Evolutionary conservation across 75 land plant genomes (phyloP), one percentile per base, ranked within the genome.

Genomic region (Pinus tabuliformis): DNA sequence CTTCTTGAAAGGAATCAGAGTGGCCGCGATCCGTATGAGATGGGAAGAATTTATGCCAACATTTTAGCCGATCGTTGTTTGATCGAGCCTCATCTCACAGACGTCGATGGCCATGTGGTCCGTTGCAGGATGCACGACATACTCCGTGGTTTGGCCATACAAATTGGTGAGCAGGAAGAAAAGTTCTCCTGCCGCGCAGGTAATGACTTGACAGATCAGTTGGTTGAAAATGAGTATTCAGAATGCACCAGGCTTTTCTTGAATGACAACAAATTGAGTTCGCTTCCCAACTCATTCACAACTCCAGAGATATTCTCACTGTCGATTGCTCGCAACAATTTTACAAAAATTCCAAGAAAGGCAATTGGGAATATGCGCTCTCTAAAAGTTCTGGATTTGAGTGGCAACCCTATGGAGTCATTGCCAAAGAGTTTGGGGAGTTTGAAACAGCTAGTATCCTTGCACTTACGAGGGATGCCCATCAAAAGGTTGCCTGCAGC

Each of bases 1-100:
- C 30, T 63, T 4, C 33, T 63, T 3, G 33, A 24, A 24, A 28
- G 39, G 4, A 61, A n/a, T 61, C 13, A 49, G 1, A 12, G 24
- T 45, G 75, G 57, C n/a, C 33, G 30, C 28, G 33, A 63, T 15
- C 33, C 66, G 3, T 63, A 12, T 33, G 8, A 24, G 5, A 24
- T 14, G 26, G 30, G 33, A 11, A 28, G 14, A 28, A 15, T 33
- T 26, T 7, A 63, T 26, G 66, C 15, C 14, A 28, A 63, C 15
- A 33, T 63, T 16, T 63, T 63, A 63, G 66, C 66, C 12, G 28
- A 63, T 14, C 66, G 66, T 63, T 63, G 66, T 15, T 33, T 63
- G 16, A 63, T 28, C 30, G 66, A 63, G 5, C 33, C 33, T 2
- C 16, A 33, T 33, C 16, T 8, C 17, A 63, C 3, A 30, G 66